Base-by-base conservation (phyloP, 2,329 filamentous ascomycete species). In the Colletotrichum sp. region DNA sequence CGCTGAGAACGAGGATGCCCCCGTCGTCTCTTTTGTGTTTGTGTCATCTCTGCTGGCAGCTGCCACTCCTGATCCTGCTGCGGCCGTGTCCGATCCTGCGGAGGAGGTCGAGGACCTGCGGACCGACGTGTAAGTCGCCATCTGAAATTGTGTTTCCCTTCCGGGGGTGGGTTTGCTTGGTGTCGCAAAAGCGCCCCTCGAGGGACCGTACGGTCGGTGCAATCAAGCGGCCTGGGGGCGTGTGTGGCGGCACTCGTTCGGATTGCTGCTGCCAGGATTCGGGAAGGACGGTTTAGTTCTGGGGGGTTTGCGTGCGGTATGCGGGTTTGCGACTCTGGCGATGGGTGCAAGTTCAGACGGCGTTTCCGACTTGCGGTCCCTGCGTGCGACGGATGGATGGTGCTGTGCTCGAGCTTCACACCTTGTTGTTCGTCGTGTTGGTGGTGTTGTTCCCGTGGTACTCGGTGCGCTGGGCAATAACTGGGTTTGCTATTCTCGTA, bases 91-190 rank as follows among this genome's bases (percentile, higher is more conserved):
- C 56, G 72, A 75, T 18, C 38, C 69, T 34, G 69, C 26, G 30
- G 73, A 72, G 7, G 73, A 73, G 69, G 38, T 72, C 69, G 72
- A 72, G 55, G 38, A 74, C 69, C 72, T 72, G 69, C 72, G 72
- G 52, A 74, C 62, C 38, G 72, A 74, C 21, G 55, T 24, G 55
- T 74, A 74, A n/a, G 58, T 30, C 69, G 73, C 73, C 73, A 75
- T 69, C 26, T 75, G 52, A 52, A 12, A 13, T 21, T 52, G n/a
- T 13, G 43, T 52, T 52, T 52, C n/a, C 38, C n/a, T 7, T 21
- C 43, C 18, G 32, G 16, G n/a, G 9, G 8, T 24, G 21, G 28
- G 62, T 32, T 52, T 48, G 63, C 18, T 36, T 0, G 36, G 30
- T 36, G 70, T 61, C 62, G 62, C 36, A 66, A 36, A 34, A 62